Conservation (phyloP, 2,329 filamentous ascomycete species). For the Metarhizium rileyi region DNA sequence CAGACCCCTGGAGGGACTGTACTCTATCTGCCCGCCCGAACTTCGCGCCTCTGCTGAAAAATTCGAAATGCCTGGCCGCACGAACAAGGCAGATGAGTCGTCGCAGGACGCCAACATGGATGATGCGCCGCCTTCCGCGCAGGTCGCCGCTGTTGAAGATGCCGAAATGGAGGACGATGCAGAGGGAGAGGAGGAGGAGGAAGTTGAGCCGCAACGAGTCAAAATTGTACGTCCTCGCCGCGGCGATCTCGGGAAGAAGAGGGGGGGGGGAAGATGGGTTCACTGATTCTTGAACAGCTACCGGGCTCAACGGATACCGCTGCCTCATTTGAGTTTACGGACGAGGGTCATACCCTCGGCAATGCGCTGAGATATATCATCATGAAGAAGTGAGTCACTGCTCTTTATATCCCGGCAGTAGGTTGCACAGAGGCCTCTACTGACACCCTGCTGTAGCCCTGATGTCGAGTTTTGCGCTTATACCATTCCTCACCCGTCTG, state of each 20-base stretch:
- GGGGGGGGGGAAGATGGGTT: background rate
- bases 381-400: slow-evolving; percentile 94
- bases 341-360: slow-evolving; percentile 90
- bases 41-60: background rate
- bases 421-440: too few species aligned
- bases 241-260: background rate
- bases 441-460: slow-evolving; percentile 46
- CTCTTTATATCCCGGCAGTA: too few species aligned
- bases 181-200: slow-evolving; percentile 37
- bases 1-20: too few species aligned
- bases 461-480: slow-evolving; percentile 98
- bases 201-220: slow-evolving; percentile 45
- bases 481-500: slow-evolving; percentile 92
- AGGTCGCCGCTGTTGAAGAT: slow-evolving; percentile 24
- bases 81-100: slow-evolving; percentile 23
- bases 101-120: slow-evolving; percentile 33
- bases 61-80: slow-evolving; percentile 29
- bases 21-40: too few species aligned
- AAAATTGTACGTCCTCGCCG: slow-evolving; percentile 43
- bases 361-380: slow-evolving; percentile 92
- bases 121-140: slow-evolving; percentile 31
- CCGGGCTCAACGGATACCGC: slow-evolving; percentile 78
- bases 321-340: slow-evolving; percentile 88
- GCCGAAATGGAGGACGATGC: slow-evolving; percentile 21
- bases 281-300: slow-evolving; percentile 43